Percentiles rank a stretch among this genome's conserved stretches.
Evolutionary conservation across 306 rosid species (phyloP).

Genomic region (Ochetophila trinervis): DNA sequence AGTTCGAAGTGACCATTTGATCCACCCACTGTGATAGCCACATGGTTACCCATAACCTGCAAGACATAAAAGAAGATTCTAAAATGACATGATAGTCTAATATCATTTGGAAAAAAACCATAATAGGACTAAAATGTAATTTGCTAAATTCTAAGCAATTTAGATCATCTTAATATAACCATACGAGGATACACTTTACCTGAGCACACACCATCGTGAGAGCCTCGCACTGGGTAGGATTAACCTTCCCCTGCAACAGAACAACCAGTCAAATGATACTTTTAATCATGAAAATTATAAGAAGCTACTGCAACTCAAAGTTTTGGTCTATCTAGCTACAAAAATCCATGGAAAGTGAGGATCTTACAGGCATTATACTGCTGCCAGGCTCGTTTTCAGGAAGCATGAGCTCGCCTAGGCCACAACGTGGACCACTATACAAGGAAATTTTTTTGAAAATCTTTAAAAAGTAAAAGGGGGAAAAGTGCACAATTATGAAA

Average conservation of each 20-base stretch:
- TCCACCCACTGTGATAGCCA: slow-evolving; percentile 91
- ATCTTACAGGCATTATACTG: slow-evolving; percentile 97
- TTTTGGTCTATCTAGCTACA: slow-evolving; percentile 8
- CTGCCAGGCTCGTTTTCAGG: slow-evolving; percentile 99
- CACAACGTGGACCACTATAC: slow-evolving; percentile 95
- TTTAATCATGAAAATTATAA: slow-evolving; percentile 10
- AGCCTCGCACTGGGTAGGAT: slow-evolving; percentile 99
- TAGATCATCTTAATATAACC: slow-evolving; percentile 4
- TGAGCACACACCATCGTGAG: slow-evolving; percentile 99
- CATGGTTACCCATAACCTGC: slow-evolving; percentile 98
- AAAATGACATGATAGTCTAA: neutral
- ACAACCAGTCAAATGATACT: slow-evolving; percentile 18
- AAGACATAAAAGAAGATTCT: slow-evolving; percentile 8
- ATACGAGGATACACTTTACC: slow-evolving; percentile 38
- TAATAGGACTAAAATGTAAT: neutral
- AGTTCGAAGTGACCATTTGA: slow-evolving; percentile 98
- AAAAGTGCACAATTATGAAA: neutral
- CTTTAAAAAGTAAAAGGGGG: slow-evolving; percentile 1
- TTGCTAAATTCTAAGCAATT: slow-evolving; percentile 5
- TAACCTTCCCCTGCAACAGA: slow-evolving; percentile 92
- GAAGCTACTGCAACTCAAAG: slow-evolving; percentile 13
- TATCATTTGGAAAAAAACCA: neutral
- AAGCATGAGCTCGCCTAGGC: slow-evolving; percentile 98
- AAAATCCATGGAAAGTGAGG: slow-evolving; percentile 20
- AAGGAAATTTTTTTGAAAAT: slow-evolving; percentile 25